phyloP scores from a whole-genome alignment of 176 grass and related monocot species.

The Neostapfia colusana region DNA sequence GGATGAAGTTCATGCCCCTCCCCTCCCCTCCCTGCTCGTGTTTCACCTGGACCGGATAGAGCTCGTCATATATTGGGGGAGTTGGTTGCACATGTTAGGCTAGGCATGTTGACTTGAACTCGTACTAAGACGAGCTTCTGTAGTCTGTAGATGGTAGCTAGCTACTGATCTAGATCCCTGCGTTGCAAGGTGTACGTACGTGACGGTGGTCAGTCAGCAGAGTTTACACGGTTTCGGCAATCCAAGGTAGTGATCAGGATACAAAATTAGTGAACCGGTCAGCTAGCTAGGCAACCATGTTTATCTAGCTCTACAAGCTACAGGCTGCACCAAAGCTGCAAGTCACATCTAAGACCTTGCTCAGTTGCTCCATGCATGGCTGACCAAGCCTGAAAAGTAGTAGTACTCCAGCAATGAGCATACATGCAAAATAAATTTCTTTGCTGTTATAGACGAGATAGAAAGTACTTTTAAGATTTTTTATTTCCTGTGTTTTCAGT shows the following conservation, averaged over 20 bases:
- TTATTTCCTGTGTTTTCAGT: background rate
- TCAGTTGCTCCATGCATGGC: too few species aligned
- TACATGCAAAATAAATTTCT: background rate
- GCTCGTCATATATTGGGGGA: background rate
- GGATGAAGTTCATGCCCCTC: too few species aligned
- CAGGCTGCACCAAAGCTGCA: background rate
- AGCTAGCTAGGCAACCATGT: background rate
- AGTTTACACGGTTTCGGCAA: constrained; percentile 34
- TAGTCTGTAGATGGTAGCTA: background rate
- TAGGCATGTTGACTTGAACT: background rate
- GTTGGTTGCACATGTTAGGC: background rate
- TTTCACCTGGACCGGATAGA: background rate
- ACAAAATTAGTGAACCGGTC: background rate
- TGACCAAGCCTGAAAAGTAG: background rate
- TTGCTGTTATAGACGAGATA: background rate
- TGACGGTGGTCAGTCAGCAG: background rate
- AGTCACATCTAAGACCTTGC: background rate
- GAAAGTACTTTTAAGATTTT: background rate
- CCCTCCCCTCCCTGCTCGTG: too few species aligned
- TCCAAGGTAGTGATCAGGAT: background rate
- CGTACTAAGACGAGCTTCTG: background rate
- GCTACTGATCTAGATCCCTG: constrained; percentile 7
- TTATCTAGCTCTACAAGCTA: background rate
- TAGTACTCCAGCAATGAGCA: background rate
- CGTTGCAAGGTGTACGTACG: constrained; percentile 3